A percentile compares a stretch with the other conserved stretches of the same genome.
phyloP scores from a whole-genome alignment of 1,284 basidiomycete genomes.

The Dichomitus squalens region DNA sequence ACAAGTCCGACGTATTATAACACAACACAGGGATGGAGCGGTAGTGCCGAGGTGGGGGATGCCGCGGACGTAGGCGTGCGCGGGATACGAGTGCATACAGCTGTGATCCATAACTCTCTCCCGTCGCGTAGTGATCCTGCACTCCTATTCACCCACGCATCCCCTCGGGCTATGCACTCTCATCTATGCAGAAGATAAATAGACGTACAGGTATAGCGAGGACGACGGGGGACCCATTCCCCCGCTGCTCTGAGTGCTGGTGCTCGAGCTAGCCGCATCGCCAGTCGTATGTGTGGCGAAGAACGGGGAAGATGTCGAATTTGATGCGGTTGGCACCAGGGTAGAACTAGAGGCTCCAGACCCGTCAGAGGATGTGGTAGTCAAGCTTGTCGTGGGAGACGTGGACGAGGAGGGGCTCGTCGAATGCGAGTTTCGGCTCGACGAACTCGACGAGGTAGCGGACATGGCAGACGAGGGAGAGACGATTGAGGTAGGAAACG shows the following conservation, averaged over 20 bases:
- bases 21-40: no score
- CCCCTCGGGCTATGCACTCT: not conserved
- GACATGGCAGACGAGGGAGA: not conserved
- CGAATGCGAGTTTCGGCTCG: not conserved
- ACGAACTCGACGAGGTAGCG: not conserved
- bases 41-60: no score
- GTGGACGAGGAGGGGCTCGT: slow-evolving; percentile 3
- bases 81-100: no score
- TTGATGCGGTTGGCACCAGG: no score
- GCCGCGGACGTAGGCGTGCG: no score
- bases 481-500: not conserved
- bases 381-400: not conserved
- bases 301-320: no score
- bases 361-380: no score
- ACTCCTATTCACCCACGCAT: not conserved
- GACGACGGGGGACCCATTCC: slow-evolving; percentile 29
- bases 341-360: no score
- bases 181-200: not conserved
- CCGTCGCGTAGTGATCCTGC: no score
- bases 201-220: slow-evolving; percentile 40
- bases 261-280: slow-evolving; percentile 1
- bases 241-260: not conserved
- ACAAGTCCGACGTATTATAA: not conserved
- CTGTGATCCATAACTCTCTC: no score
- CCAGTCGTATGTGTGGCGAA: not conserved